Percentiles rank a stretch among this genome's conserved stretches.
Conservation (phyloP, 176 grass and related monocot species). For the Eremochloa ophiuroides region DNA sequence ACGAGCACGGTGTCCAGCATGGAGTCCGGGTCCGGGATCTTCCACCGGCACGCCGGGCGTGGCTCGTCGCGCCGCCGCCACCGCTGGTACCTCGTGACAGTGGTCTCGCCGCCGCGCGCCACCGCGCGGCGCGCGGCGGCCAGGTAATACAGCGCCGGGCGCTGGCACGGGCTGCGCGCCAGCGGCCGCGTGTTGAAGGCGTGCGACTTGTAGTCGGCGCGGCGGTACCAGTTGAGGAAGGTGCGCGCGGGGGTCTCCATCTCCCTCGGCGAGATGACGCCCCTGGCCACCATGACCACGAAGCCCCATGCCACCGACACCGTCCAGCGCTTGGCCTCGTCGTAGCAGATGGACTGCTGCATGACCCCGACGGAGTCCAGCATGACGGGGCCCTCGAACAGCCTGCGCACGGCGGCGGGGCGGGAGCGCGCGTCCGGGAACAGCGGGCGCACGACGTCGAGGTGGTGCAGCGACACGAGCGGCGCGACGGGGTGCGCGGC, state of each 20-base stretch:
- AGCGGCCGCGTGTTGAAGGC: conserved; percentile 92
- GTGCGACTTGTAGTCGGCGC: conserved; percentile 87
- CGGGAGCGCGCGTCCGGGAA: conserved; percentile 52
- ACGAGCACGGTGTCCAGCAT: conserved; percentile 66
- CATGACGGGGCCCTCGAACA: conserved; percentile 66
- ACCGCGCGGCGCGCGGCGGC: conserved; percentile 23
- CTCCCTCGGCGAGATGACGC: conserved; percentile 77
- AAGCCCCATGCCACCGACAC: conserved; percentile 95
- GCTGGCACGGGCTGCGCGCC: conserved; percentile 74
- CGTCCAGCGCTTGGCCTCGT: conserved; percentile 58
- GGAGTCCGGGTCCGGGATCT: conserved; percentile 71
- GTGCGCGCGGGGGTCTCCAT: conserved; percentile 95
- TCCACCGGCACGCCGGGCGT: conserved; percentile 76
- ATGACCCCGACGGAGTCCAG: conserved; percentile 69
- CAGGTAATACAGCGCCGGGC: conserved; percentile 79
- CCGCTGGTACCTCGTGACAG: conserved; percentile 65
- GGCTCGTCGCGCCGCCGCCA: conserved; percentile 50
- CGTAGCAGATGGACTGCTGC: conserved; percentile 97
- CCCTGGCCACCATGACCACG: conserved; percentile 64
- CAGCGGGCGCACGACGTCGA: conserved; percentile 81
- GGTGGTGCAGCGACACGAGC: conserved; percentile 85
- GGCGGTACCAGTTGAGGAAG: conserved; percentile 92
- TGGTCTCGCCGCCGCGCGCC: conserved; percentile 43
- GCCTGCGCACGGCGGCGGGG: conserved; percentile 44
- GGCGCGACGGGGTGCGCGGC: conserved; percentile 73